Percentiles rank a stretch among this genome's conserved stretches.
phyloP scores from a whole-genome alignment of 805 yeast species.

The Pichia cabralensis region DNA sequence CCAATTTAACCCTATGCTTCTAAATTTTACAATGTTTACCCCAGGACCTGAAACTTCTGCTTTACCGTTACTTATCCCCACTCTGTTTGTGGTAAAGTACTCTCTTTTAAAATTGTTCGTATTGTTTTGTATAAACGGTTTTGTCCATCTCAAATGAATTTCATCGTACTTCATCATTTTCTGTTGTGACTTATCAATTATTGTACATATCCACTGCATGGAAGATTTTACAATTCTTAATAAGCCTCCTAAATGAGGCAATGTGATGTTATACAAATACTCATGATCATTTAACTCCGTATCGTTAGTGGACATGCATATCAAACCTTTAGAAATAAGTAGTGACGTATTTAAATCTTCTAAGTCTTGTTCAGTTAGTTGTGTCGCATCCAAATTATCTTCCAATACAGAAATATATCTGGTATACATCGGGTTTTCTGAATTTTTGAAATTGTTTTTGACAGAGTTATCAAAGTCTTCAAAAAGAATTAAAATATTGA shows the following conservation, averaged over 20 bases:
- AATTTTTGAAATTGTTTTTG: too few species aligned
- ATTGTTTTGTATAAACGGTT: slow-evolving; percentile 2
- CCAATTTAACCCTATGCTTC: slow-evolving; percentile 8
- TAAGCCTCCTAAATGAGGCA: slow-evolving; percentile 9
- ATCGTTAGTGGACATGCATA: too few species aligned
- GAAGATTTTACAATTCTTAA: slow-evolving; percentile 4
- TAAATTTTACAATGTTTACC: slow-evolving; percentile 5
- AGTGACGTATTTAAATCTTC: too few species aligned
- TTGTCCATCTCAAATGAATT: slow-evolving; percentile 3
- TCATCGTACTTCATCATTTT: slow-evolving; percentile 1
- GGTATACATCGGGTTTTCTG: too few species aligned
- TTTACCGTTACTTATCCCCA: slow-evolving; percentile 1
- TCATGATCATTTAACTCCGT: too few species aligned
- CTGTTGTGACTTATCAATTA: slow-evolving; percentile 1
- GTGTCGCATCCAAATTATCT: too few species aligned
- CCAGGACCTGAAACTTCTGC: slow-evolving; percentile 1
- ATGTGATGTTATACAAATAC: too few species aligned
- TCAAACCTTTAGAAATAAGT: too few species aligned
- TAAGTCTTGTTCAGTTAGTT: too few species aligned
- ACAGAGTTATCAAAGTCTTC: too few species aligned
- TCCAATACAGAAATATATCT: too few species aligned
- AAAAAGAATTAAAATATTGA: background rate
- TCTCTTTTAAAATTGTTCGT: background rate
- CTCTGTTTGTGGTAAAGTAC: slow-evolving; percentile 5
- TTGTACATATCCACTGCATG: slow-evolving; percentile 2